Base-by-base conservation (phyloP, 352 stramenopile genomes). In the Globisporangium nunn region DNA sequence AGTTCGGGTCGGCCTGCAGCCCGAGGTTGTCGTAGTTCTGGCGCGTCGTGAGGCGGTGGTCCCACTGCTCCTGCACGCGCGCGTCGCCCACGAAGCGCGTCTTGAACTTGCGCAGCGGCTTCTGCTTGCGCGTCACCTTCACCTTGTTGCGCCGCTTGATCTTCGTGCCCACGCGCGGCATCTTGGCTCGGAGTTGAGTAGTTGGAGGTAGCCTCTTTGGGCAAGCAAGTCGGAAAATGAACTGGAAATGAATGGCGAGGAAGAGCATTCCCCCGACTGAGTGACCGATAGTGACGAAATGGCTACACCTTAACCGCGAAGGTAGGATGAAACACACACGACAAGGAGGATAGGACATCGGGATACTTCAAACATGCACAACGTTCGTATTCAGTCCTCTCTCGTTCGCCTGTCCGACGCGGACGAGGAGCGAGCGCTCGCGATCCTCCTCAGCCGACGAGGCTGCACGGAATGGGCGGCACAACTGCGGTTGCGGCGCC, bases 1-100 rank as follows among this genome's bases (percentile, higher is more conserved):
- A 71, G 72, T 93, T 93, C 23, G 83, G 79, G 60, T 93, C 65
- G 49, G 61, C 72, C 52, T 82, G 67, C 29, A 93, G 70, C 0
- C 81, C 83, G 48, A 93, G 82, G 7, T 76, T 74, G 33, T 64
- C 78, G 68, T 91, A 93, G 71, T 93, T 93, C 59, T 93, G 83
- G 62, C 69, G 73, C 35, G 77, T 87, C 44, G 83, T 93, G 64
- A 84, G 75, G 52, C 81, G 76, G 70, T 93, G 83, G 60, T 91
- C 62, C 83, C 83, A 93, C 33, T 86, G 70, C 60, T 78, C 54
- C 60, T 87, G 77, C 64, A 92, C 75, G 49, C 75, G 71, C 28
- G 75, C 64, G 70, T 92, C 80, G 51, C 81, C 73, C 52, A 91
- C 78, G 47, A 87, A 93, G 29, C 72, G 72, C 52, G 63, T 81